Conservation (phyloP, 257 asterid genomes). For the Oldenlandia corymbosa region DNA sequence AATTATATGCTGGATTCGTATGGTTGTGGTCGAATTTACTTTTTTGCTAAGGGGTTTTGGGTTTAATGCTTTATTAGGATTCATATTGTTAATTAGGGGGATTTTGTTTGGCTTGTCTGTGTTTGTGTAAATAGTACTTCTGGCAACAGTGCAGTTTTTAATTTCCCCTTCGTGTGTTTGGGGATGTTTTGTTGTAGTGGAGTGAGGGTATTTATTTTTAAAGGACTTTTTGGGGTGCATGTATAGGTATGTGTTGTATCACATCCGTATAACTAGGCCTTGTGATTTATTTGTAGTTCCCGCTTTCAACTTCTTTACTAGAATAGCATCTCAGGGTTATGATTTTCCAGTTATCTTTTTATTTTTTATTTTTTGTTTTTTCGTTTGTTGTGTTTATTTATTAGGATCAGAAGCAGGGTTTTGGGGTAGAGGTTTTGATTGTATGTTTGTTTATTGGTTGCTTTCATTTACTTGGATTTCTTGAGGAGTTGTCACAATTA, state of each 20-base stretch:
- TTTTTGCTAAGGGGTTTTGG: constrained; percentile 5
- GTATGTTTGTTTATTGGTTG: not conserved
- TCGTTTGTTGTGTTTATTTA: not conserved
- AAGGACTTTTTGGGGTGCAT: not conserved
- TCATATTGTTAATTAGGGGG: not conserved
- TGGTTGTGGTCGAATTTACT: not conserved
- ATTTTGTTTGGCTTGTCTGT: not conserved
- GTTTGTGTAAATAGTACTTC: not conserved
- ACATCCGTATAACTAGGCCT: not conserved
- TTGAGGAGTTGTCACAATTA: no score
- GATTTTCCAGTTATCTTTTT: not conserved
- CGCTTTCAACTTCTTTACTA: not conserved
- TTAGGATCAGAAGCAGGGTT: not conserved
- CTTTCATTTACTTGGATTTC: not conserved
- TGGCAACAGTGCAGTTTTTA: not conserved
- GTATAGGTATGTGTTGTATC: not conserved
- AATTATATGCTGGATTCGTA: not conserved
- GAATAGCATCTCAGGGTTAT: not conserved
- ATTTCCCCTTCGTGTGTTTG: not conserved
- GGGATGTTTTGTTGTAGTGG: not conserved
- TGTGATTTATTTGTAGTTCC: not conserved
- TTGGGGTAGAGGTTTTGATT: not conserved
- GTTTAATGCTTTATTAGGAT: constrained; percentile 5
- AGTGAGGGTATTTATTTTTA: not conserved
- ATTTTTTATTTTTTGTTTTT: not conserved